A percentile compares a stretch with the other conserved stretches of the same genome.
phyloP scores from a whole-genome alignment of 2,329 filamentous ascomycete genomes.

The Graphilbum sp. region DNA sequence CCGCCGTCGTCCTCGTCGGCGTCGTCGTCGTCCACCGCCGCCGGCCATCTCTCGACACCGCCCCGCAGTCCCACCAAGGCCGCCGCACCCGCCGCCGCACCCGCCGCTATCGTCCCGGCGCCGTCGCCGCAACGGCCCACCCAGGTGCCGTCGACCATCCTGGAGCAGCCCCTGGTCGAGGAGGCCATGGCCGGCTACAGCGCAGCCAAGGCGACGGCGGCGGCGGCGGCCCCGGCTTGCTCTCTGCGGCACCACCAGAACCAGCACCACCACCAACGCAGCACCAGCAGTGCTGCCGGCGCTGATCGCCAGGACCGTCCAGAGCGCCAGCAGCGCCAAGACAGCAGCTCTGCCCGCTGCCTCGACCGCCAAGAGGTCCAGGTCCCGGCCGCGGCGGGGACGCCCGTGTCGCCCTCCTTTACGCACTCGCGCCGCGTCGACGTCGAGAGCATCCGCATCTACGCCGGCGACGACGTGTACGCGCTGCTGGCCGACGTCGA shows the following conservation, averaged over 20 bases:
- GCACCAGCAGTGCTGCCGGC: not conserved
- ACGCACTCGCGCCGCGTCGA: constrained; percentile 17
- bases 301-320: too few relatives aligned
- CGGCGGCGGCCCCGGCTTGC: too few relatives aligned
- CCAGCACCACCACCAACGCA: constrained; percentile 2
- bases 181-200: constrained; percentile 20
- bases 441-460: constrained; percentile 51
- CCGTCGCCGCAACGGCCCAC: constrained; percentile 32
- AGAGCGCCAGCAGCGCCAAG: too few relatives aligned
- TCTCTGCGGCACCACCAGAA: too few relatives aligned
- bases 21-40: too few relatives aligned
- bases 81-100: constrained; percentile 9
- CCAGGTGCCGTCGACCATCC: constrained; percentile 37
- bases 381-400: too few relatives aligned
- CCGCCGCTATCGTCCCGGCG: constrained; percentile 15
- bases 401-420: too few relatives aligned
- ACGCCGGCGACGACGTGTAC: constrained; percentile 51
- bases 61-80: constrained; percentile 41
- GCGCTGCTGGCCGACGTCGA: constrained; percentile 52
- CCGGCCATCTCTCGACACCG: too few relatives aligned
- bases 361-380: too few relatives aligned
- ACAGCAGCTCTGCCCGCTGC: too few relatives aligned
- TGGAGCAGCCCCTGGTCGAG: constrained; percentile 32
- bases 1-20: too few relatives aligned
- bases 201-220: not conserved